A percentile compares a stretch with the other conserved stretches of the same genome.
These are phyloP conservation scores for Meyerozyma athensensis DNA, from an alignment of 1,139 yeast genomes.

Conservation along the genomic window DNA sequence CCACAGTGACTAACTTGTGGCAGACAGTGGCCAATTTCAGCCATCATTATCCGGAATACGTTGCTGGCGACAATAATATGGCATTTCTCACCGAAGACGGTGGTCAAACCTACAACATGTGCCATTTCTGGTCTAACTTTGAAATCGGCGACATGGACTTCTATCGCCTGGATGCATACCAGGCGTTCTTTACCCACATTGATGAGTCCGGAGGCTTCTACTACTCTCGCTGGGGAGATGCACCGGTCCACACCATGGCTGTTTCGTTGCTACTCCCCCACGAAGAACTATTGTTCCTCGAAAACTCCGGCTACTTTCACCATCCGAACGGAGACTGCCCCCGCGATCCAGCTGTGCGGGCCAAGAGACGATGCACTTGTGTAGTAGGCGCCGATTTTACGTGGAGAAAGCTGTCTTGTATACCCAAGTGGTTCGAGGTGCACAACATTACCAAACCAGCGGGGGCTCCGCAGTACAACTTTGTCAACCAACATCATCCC, in stretches of 20 bases:
- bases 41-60: constrained; percentile 2
- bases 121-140: constrained; percentile 8
- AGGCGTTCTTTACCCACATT: constrained; percentile 4
- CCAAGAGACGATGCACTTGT: constrained; percentile 5
- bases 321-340: constrained; percentile 8
- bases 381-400: constrained; percentile 6
- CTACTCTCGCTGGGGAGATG: constrained; percentile 11
- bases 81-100: constrained; percentile 5
- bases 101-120: constrained; percentile 5
- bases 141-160: constrained; percentile 7
- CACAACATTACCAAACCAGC: constrained; percentile 12
- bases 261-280: constrained; percentile 4
- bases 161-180: constrained; percentile 5
- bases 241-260: constrained; percentile 9
- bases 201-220: constrained; percentile 8
- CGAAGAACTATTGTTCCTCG: constrained; percentile 5
- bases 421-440: constrained; percentile 20
- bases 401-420: constrained; percentile 12
- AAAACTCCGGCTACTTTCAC: constrained; percentile 8
- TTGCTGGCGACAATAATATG: constrained; percentile 5
- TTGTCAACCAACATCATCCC: constrained; percentile 13
- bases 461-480: constrained; percentile 11
- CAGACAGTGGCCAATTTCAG: constrained; percentile 2
- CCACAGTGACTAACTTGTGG: constrained; percentile 4
- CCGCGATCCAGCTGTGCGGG: constrained; percentile 2